phyloP scores from a whole-genome alignment of 257 asterid species.

The Solanum sejunctum region DNA sequence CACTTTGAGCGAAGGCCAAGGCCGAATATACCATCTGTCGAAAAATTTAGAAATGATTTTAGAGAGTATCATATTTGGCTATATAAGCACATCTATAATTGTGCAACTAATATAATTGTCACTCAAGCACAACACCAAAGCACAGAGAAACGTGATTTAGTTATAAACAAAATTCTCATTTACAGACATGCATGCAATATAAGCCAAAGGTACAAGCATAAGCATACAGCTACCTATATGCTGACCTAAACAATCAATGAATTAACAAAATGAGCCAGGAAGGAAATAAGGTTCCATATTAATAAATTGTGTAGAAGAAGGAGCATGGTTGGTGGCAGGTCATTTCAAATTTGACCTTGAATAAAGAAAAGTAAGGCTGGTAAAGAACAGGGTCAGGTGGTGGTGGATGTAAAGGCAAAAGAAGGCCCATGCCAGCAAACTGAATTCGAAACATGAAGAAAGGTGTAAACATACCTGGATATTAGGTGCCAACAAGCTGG shows the following conservation, averaged over 20 bases:
- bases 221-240: no score
- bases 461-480: slow-evolving; percentile 53
- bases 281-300: not conserved
- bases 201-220: not conserved
- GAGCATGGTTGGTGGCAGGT: not conserved
- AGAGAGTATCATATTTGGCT: not conserved
- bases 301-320: not conserved
- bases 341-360: not conserved
- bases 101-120: not conserved
- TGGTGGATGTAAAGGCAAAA: not conserved
- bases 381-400: not conserved
- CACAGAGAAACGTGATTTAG: not conserved
- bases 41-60: slow-evolving; percentile 14
- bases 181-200: not conserved
- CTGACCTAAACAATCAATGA: not conserved
- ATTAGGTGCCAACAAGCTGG: slow-evolving; percentile 97
- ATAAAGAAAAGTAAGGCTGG: not conserved
- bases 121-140: not conserved
- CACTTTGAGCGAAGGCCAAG: slow-evolving; percentile 92
- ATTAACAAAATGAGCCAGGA: not conserved
- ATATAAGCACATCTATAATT: not conserved
- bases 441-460: not conserved
- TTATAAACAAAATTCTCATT: not conserved
- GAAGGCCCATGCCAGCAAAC: not conserved
- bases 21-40: slow-evolving; percentile 98